A percentile compares a stretch with the other conserved stretches of the same genome.
Conservation (phyloP, 371 early-diverging fungal genomes). For the Zancudomyces culisetae region DNA sequence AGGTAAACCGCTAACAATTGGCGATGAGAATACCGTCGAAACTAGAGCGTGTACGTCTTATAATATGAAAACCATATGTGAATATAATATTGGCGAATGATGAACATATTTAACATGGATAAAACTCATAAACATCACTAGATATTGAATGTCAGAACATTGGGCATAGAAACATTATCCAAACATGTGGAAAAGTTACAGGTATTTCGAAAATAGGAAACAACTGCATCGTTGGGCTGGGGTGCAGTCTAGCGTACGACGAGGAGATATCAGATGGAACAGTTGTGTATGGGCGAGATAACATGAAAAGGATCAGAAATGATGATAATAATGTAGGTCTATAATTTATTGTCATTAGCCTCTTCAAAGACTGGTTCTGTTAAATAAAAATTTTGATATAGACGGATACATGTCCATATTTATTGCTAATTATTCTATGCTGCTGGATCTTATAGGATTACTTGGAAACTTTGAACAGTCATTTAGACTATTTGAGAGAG, state of each 20-base stretch:
- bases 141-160: conserved; percentile 26
- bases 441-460: background rate
- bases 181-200: conserved; percentile 19
- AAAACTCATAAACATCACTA: background rate
- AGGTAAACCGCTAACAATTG: conserved; percentile 20
- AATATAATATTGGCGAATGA: background rate
- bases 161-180: conserved; percentile 28
- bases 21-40: conserved; percentile 31
- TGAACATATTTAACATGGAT: background rate
- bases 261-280: conserved; percentile 27
- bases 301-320: conserved; percentile 12
- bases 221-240: conserved; percentile 31
- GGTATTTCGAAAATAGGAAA: conserved; percentile 23
- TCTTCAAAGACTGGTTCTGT: too few relatives aligned
- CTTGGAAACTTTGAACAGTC: background rate
- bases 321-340: conserved; percentile 8
- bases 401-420: too few relatives aligned
- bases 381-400: too few relatives aligned
- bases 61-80: background rate
- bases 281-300: conserved; percentile 26
- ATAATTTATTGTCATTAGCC: too few relatives aligned
- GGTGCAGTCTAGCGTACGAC: conserved; percentile 20
- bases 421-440: too few relatives aligned
- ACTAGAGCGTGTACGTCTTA: conserved; percentile 16
- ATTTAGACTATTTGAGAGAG: background rate